These are phyloP conservation scores for Talaromyces verruculosus DNA, from an alignment of 2,329 filamentous ascomycete genomes.

Conservation along the genomic window DNA sequence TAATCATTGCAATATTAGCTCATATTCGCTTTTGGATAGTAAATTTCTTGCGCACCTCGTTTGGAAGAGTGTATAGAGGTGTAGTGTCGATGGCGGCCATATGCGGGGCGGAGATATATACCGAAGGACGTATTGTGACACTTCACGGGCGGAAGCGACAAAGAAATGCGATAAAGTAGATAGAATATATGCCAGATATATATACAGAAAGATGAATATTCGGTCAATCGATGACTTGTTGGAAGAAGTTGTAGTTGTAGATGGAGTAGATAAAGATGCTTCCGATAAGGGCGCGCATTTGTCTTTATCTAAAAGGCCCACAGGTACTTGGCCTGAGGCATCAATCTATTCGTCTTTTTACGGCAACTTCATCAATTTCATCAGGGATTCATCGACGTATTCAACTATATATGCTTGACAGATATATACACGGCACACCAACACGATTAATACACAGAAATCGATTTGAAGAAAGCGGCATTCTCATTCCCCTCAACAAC, in stretches of 20 bases:
- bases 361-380: not conserved
- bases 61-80: constrained; percentile 13
- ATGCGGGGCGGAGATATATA: not conserved
- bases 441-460: constrained; percentile 6
- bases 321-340: not conserved
- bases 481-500: constrained; percentile 19
- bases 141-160: not conserved
- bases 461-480: constrained; percentile 16
- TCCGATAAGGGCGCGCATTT: not conserved
- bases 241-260: not conserved
- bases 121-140: not conserved
- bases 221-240: not conserved
- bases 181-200: not conserved
- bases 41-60: not conserved
- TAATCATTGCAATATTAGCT: not conserved
- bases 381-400: not conserved
- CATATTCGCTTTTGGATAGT: not conserved
- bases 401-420: not conserved
- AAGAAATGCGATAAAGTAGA: not conserved
- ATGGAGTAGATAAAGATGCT: not conserved
- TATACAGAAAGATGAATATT: not conserved
- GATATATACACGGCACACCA: not conserved
- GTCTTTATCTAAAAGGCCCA: not conserved
- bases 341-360: not conserved
- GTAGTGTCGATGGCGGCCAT: constrained; percentile 1